These are phyloP conservation scores for Nothophytophthora sp. DNA, from an alignment of 352 stramenopile genomes.

Conservation along the genomic window DNA sequence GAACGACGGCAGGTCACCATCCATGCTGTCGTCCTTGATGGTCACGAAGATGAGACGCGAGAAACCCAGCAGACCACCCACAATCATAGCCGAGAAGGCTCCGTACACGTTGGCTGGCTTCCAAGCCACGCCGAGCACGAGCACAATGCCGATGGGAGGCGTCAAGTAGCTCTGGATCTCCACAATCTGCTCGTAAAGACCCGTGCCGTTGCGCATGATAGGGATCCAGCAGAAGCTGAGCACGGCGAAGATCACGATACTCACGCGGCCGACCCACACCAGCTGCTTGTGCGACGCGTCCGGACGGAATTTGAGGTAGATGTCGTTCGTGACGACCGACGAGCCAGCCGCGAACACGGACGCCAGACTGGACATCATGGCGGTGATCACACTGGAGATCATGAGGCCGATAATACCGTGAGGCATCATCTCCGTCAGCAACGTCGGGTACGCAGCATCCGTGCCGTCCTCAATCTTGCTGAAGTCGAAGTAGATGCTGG, in stretches of 20 bases:
- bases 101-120: conserved; percentile 50
- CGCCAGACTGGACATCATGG: conserved; percentile 73
- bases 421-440: conserved; percentile 72
- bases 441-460: conserved; percentile 61
- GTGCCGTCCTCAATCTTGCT: conserved; percentile 47
- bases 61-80: conserved; percentile 47
- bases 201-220: conserved; percentile 55
- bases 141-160: conserved; percentile 60
- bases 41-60: conserved; percentile 59
- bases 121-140: conserved; percentile 57
- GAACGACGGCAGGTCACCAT: conserved; percentile 38
- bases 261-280: conserved; percentile 56
- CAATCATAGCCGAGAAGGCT: conserved; percentile 49
- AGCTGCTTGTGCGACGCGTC: conserved; percentile 61
- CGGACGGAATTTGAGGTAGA: conserved; percentile 53
- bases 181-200: conserved; percentile 62
- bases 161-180: conserved; percentile 70
- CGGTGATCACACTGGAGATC: conserved; percentile 69
- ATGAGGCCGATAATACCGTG: conserved; percentile 65
- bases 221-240: conserved; percentile 70
- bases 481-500: conserved; percentile 64
- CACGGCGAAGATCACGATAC: conserved; percentile 47
- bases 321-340: conserved; percentile 67
- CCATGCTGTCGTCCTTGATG: conserved; percentile 44
- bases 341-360: conserved; percentile 65